Conservation (phyloP, 768 basidiomycete genomes). For the Trametes punicea region DNA sequence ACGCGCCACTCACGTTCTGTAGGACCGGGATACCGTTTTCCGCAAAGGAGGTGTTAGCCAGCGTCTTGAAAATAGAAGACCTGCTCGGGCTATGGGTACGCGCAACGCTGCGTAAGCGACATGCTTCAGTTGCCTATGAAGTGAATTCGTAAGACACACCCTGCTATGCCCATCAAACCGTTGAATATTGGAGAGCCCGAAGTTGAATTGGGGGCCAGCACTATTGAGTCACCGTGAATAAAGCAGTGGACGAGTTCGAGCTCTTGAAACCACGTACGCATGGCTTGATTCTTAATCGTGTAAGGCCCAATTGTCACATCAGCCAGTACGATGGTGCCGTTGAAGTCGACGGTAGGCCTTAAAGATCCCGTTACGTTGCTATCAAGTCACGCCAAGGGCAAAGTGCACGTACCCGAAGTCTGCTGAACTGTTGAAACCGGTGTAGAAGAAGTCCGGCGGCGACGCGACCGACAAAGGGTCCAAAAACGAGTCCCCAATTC, state of each 20-base stretch:
- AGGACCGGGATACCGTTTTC: constrained; percentile 11
- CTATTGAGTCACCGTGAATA: not conserved
- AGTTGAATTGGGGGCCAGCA: not conserved
- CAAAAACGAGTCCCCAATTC: constrained; percentile 8
- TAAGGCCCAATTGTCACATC: constrained; percentile 7
- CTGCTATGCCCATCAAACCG: constrained; percentile 7
- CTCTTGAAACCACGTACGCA: constrained; percentile 2
- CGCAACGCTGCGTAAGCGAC: not conserved
- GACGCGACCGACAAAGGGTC: not conserved
- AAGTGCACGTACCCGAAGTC: not conserved
- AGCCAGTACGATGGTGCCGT: constrained; percentile 4
- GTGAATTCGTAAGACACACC: not conserved
- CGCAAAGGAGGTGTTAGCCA: not conserved
- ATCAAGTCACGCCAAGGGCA: too few species aligned
- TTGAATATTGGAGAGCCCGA: not conserved
- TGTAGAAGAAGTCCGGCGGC: not conserved
- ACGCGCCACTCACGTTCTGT: not conserved
- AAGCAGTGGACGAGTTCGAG: not conserved
- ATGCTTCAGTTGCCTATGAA: not conserved
- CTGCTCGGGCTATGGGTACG: not conserved
- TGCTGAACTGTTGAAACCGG: not conserved
- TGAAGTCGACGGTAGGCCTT: too few species aligned
- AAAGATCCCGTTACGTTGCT: too few species aligned
- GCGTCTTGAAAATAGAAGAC: not conserved
- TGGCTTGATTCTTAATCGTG: constrained; percentile 10